Base-by-base conservation (phyloP, 2,329 filamentous ascomycete genomes). In the Helminthosporium solani region DNA sequence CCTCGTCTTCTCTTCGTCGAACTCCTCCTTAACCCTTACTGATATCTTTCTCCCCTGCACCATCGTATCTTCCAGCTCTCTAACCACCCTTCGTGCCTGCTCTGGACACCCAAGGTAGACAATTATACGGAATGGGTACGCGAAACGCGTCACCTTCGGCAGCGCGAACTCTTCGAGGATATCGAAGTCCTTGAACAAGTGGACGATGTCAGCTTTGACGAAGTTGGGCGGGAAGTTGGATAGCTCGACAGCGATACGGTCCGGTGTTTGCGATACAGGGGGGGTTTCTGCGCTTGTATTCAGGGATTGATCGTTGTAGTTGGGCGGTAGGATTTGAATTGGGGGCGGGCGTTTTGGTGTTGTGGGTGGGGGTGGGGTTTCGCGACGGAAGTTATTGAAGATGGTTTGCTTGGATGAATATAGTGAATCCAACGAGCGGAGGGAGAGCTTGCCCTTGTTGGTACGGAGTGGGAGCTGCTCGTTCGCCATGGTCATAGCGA, bases 221-320 rank as follows among this genome's bases (percentile, higher is more conserved):
- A 54, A 36, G 3, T 40, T 33, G 2, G 48, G 46, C 9, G 53
- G 42, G 33, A 50, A 54, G 25, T 50, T 48, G 3, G 50, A 52
- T 5, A 56, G 31, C 21, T 54, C 53, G 25, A 56, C 40, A 3
- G 46, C 42, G 31, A 35, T 18, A 19, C 50, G 42, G 21, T 40
- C 6, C 7, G 21, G 14, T 11, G 35, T 4, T 3, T 9, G 16
- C 4, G 21, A 25, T n/a, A 20, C 5, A 5, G 3, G 8, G 19
- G 7, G 15, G 8, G 18, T 9, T 25, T 9, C 23, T 25, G 23
- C 23, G 9, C 6, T 25, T 25, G 21, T 12, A 12, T 14, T n/a
- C 9, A 12, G 28, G 9, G 14, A n/a, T 12, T 4, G 9, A 4
- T 14, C 28, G 28, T 8, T 4, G 28, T 6, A 8, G 28, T 12